Evolutionary conservation across 2,329 filamentous ascomycete species (phyloP), one percentile per base, ranked within the genome.

Genomic region (Annulohypoxylon truncatum): DNA sequence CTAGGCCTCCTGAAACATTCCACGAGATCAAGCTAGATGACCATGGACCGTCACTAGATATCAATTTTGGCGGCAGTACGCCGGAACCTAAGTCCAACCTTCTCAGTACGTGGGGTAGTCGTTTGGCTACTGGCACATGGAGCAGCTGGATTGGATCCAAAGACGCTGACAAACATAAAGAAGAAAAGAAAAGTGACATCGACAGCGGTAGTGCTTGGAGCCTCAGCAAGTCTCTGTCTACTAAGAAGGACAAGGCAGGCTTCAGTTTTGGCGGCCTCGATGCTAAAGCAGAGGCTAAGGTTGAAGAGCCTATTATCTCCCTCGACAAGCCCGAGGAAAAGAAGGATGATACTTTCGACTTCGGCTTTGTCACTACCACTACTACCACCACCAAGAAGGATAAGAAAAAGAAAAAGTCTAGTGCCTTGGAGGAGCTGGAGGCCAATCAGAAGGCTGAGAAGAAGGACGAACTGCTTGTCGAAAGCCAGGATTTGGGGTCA

Each of bases 11-110:
- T 44, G 84, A 86, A 60, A 79, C 83, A n/a, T 92, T 92, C 70
- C 84, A 91, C 46, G 89, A 92, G 26, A 88, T 93, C 69, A 91
- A 88, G 72, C 78, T 93, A 24, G 85, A 89, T 69, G 88, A 90
- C 60, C 74, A 79, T 24, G 82, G 80, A n/a, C 86, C 87, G 1
- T 85, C 87, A 59, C 74, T 88, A 4, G 86, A 89, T 66, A 74
- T 88, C 12, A 84, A 82, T 64, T 84, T 89, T 71, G 84, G 84
- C 52, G 76, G 80, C n/a, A 78, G 75, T 24, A 74, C 76, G 22
- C 76, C 77, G 4, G 80, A 81, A 35, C 74, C 75, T 10, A 85
- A 85, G 38, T 65, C 73, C 40, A 68, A 70, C 15, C 69, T 78
- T 2, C 84, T 91, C 71, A 84, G 87, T 51, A 79, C 82, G 38